These are phyloP conservation scores for Eucommia ulmoides DNA, from an alignment of 257 asterid species.

Conservation along the genomic window DNA sequence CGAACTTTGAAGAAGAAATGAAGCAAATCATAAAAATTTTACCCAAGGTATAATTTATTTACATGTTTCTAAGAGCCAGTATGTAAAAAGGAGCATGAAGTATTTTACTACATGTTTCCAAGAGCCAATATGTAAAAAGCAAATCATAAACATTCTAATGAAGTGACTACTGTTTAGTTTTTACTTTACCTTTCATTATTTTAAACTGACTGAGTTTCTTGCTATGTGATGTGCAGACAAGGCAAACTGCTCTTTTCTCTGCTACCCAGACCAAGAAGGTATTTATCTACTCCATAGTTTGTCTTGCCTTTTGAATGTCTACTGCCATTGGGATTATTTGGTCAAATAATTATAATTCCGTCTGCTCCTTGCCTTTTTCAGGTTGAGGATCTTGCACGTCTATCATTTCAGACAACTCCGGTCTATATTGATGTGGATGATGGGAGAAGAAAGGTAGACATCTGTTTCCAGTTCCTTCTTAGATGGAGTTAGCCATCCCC, in stretches of 20 bases:
- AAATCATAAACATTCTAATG: no score
- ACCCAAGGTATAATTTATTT: conserved; percentile 60
- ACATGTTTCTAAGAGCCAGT: no score
- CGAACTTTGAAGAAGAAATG: conserved; percentile 92
- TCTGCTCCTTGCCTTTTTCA: conserved; percentile 16
- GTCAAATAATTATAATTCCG: not conserved
- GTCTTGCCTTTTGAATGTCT: no score
- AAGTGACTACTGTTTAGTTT: not conserved
- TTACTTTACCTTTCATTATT: conserved; percentile 5
- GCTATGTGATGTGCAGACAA: conserved; percentile 32
- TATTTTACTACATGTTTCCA: no score
- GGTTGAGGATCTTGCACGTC: conserved; percentile 95
- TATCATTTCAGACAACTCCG: conserved; percentile 67
- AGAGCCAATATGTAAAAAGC: no score
- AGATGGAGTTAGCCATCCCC: no score
- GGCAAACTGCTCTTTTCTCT: conserved; percentile 96
- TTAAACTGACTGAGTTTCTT: conserved; percentile 14
- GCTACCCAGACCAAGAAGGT: conserved; percentile 98
- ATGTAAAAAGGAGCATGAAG: no score
- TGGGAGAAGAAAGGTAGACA: conserved; percentile 72
- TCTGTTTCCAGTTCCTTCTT: not conserved
- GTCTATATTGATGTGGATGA: conserved; percentile 76
- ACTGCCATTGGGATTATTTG: not conserved
- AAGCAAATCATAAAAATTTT: conserved; percentile 62
- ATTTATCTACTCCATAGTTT: no score